These are phyloP conservation scores for Kalmusia sp. DNA, from an alignment of 2,329 filamentous ascomycete species.

Conservation along the genomic window DNA sequence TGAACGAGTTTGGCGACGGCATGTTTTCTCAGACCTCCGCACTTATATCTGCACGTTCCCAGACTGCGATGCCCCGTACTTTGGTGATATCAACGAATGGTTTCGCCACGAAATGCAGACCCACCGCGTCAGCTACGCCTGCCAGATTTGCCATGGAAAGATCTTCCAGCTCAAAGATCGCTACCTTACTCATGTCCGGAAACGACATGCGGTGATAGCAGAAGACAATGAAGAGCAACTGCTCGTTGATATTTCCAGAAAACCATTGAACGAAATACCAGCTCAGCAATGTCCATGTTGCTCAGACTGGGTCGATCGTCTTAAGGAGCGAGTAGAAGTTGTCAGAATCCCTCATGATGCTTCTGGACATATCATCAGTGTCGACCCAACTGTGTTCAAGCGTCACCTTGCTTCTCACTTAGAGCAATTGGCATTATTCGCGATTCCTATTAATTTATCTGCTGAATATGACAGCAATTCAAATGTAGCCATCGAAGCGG, in stretches of 20 bases:
- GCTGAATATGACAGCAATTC: slow-evolving; percentile 10
- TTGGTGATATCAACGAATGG: slow-evolving; percentile 24
- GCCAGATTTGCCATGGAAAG: slow-evolving; percentile 16
- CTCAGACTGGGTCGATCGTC: slow-evolving; percentile 14
- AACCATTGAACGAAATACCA: slow-evolving; percentile 17
- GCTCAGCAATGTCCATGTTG: slow-evolving; percentile 25
- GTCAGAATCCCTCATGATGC: no score
- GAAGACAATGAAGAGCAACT: slow-evolving; percentile 7
- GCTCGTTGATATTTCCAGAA: slow-evolving; percentile 11
- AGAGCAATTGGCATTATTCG: slow-evolving; percentile 25
- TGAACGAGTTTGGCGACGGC: slow-evolving; percentile 17
- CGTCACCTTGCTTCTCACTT: slow-evolving; percentile 25
- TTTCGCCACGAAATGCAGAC: slow-evolving; percentile 25
- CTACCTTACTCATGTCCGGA: slow-evolving; percentile 17
- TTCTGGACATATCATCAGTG: background rate
- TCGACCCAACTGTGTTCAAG: slow-evolving; percentile 19
- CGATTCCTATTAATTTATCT: slow-evolving; percentile 9
- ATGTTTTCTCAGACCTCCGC: slow-evolving; percentile 25
- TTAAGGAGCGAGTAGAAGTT: background rate
- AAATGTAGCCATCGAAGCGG: slow-evolving; percentile 18
- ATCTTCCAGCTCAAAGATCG: background rate
- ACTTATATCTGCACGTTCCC: slow-evolving; percentile 25
- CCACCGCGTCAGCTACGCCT: slow-evolving; percentile 19
- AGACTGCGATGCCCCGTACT: slow-evolving; percentile 16
- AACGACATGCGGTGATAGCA: slow-evolving; percentile 11